A percentile compares a stretch with the other conserved stretches of the same genome.
Conservation (phyloP, 305 asterid genomes). For the Solanum chacoense region DNA sequence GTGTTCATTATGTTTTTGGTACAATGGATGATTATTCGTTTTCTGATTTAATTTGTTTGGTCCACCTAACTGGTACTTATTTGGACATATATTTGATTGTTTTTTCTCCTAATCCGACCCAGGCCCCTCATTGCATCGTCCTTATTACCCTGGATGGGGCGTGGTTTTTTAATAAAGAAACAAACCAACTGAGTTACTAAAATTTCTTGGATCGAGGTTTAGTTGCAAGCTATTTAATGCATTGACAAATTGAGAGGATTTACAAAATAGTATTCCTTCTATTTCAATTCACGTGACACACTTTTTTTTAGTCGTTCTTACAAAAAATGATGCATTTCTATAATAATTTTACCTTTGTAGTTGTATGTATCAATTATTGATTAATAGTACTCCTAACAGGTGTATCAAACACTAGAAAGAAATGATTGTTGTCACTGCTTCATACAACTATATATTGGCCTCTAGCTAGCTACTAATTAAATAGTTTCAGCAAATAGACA, state of each 20-base stretch:
- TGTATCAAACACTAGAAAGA: background rate
- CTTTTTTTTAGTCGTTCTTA: too few species aligned
- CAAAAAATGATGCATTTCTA: too few species aligned
- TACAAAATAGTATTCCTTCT: too few species aligned
- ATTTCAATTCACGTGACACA: too few species aligned
- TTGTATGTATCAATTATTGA: background rate
- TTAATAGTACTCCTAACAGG: background rate
- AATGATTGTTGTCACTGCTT: background rate
- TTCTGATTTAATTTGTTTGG: background rate
- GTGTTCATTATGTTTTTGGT: background rate
- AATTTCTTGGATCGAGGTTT: too few species aligned
- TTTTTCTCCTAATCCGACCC: background rate
- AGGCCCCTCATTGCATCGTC: background rate
- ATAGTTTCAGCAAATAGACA: background rate
- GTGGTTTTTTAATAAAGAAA: background rate
- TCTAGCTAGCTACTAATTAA: background rate
- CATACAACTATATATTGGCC: background rate
- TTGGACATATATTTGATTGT: background rate
- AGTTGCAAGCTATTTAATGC: too few species aligned
- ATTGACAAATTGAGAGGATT: too few species aligned
- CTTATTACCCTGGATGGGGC: background rate
- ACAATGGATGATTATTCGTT: background rate
- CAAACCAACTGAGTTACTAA: too few species aligned
- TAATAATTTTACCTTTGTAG: background rate
- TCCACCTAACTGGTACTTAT: background rate